Evolutionary conservation across 306 rosid species (phyloP).

Genomic region (Senna siamea): DNA sequence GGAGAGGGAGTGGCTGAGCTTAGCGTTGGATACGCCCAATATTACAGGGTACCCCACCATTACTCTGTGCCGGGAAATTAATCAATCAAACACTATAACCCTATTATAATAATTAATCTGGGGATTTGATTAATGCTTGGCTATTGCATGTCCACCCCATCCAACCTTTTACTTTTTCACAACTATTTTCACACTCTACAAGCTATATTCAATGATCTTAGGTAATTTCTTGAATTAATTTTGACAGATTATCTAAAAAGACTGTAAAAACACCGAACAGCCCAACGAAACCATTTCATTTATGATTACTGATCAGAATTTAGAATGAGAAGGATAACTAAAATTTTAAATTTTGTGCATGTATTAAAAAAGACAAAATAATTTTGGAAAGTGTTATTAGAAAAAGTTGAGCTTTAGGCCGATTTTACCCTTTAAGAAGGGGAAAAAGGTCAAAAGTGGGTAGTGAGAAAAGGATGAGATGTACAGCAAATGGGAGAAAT

Average conservation of each 20-base stretch:
- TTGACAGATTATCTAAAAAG: neutral
- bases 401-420: neutral
- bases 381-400: too few species aligned
- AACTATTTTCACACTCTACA: too few species aligned
- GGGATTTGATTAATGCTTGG: neutral
- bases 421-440: neutral
- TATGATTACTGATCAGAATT: too few species aligned
- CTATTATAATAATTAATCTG: neutral
- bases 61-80: conserved; percentile 36
- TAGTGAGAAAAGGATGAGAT: conserved; percentile 26
- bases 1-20: neutral
- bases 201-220: too few species aligned
- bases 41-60: conserved; percentile 45
- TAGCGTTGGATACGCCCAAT: conserved; percentile 22
- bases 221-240: neutral
- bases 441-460: conserved; percentile 37
- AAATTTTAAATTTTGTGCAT: too few species aligned
- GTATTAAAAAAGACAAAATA: too few species aligned
- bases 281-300: neutral
- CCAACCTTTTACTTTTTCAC: neutral
- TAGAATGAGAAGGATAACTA: too few species aligned
- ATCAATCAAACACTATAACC: neutral
- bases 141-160: neutral
- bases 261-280: too few species aligned
- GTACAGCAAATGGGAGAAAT: conserved; percentile 8